Evolutionary conservation across 2,329 filamentous ascomycete species (phyloP), one percentile per base, ranked within the genome.

Genomic region (Trichophyton mentagrophytes): DNA sequence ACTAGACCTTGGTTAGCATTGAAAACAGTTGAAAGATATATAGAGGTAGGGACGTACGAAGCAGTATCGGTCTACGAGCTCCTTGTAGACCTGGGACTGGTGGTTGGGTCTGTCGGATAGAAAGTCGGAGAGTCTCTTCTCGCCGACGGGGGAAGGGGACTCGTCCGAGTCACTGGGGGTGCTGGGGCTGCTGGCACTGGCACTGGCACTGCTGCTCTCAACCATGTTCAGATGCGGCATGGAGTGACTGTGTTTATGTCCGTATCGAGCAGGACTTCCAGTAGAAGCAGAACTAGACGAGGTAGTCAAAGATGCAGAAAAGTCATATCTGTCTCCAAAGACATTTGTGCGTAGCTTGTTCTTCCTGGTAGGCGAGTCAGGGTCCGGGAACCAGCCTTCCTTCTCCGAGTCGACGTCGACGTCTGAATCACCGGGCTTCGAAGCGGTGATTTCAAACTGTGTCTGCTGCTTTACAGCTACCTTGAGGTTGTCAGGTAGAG

Each of bases 51-150:
- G n/a, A 95, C 92, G 85, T 92, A 96, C 92, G 84, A 97, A 99
- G 82, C 93, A 99, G 81, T 96, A 99, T 80, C 95, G 96, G 80
- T 95, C 91, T 74, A 99, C 88, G 66, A 99, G 83, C 77, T 99
- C 93, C 76, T 95, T 89, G 74, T 99, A 97, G 63, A 92, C 91
- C 63, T 89, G 85, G 65, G 90, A 95, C 63, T 91, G 84, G 66
- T 96, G 86, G 69, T 83, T 80, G 51, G 85, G 85, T 69, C 86
- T 84, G 69, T 82, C 81, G 44, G 80, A 62, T 2, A 55, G 62
- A 58, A 65, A 46, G 30, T 65, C 61, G 4, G 51, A 59, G 13
- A 59, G 55, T 17, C 47, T 61, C 55, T 55, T 59, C 6, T 20
- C 11, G 36, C 57, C 47, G 1, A 20, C 47, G 1, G 11, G 17